Percentiles rank a stretch among this genome's conserved stretches.
Evolutionary conservation across 176 grass and related monocot species (phyloP).

Genomic region (Melocanna baccifera): DNA sequence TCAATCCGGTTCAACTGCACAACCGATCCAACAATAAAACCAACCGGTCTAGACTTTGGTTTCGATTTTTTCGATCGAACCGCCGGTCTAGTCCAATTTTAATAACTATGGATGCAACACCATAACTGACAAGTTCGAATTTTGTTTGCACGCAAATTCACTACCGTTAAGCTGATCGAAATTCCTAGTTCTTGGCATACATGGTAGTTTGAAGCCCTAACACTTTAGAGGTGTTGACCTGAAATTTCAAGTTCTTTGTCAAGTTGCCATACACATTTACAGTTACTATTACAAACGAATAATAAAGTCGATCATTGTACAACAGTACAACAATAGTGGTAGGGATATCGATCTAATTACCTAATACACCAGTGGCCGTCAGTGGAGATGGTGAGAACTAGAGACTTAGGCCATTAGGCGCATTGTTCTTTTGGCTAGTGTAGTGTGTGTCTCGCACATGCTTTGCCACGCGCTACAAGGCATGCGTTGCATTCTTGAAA

Average conservation of each 20-base stretch:
- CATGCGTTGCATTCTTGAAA: background rate
- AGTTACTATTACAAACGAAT: background rate
- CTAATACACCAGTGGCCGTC: background rate
- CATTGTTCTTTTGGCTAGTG: slow-evolving; percentile 23
- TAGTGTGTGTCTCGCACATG: slow-evolving; percentile 20
- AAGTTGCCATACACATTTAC: background rate
- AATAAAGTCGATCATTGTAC: background rate
- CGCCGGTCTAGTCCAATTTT: no score
- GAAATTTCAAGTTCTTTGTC: background rate
- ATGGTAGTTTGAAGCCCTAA: background rate
- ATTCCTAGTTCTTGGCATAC: background rate
- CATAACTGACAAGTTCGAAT: background rate
- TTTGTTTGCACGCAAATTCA: background rate
- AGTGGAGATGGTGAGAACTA: background rate
- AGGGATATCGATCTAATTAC: background rate
- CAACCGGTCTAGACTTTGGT: no score
- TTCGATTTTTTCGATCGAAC: no score
- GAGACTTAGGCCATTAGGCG: slow-evolving; percentile 1
- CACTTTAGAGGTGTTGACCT: background rate
- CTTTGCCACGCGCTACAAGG: background rate
- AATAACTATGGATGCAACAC: background rate
- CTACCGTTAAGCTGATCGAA: background rate
- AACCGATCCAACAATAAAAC: no score
- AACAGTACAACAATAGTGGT: background rate
- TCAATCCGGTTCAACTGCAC: no score